phyloP scores from a whole-genome alignment of 2,329 filamentous ascomycete genomes.

The Lachnellula subtilissima region DNA sequence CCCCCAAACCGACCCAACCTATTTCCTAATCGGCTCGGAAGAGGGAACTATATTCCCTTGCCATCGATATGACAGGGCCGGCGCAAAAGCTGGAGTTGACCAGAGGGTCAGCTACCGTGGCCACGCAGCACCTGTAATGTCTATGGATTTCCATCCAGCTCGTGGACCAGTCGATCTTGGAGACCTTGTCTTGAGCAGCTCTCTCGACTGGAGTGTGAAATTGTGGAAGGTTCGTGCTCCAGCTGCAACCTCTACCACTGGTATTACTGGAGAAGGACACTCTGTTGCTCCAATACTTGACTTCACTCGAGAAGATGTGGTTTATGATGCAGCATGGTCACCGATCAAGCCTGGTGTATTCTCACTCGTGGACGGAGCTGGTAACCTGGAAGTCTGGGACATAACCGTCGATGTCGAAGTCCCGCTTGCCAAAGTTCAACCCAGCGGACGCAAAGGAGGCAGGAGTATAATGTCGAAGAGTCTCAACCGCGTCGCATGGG shows the following conservation, averaged over 20 bases:
- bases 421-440: slow-evolving; percentile 74
- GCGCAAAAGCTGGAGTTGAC: slow-evolving; percentile 94
- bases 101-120: slow-evolving; percentile 81
- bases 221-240: slow-evolving; percentile 90
- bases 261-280: slow-evolving; percentile 42
- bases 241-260: slow-evolving; percentile 60
- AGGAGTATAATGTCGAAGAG: slow-evolving; percentile 73
- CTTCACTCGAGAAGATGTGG: slow-evolving; percentile 88
- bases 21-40: slow-evolving; percentile 94
- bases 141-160: slow-evolving; percentile 89
- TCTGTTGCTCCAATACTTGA: slow-evolving; percentile 73
- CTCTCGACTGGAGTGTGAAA: slow-evolving; percentile 95
- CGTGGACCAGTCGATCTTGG: slow-evolving; percentile 90
- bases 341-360: slow-evolving; percentile 93
- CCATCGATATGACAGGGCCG: slow-evolving; percentile 93
- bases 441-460: slow-evolving; percentile 60
- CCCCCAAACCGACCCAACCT: slow-evolving; percentile 90
- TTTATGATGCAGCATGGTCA: slow-evolving; percentile 95
- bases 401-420: slow-evolving; percentile 89
- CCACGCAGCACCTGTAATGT: slow-evolving; percentile 92
- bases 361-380: slow-evolving; percentile 87
- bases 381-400: slow-evolving; percentile 92
- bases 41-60: slow-evolving; percentile 96
- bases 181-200: slow-evolving; percentile 87
- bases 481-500: slow-evolving; percentile 93